Percentiles rank a stretch among this genome's conserved stretches.
These are phyloP conservation scores for Prasinococcaceae sp. DNA, from an alignment of 139 green algal species.

Conservation along the genomic window DNA sequence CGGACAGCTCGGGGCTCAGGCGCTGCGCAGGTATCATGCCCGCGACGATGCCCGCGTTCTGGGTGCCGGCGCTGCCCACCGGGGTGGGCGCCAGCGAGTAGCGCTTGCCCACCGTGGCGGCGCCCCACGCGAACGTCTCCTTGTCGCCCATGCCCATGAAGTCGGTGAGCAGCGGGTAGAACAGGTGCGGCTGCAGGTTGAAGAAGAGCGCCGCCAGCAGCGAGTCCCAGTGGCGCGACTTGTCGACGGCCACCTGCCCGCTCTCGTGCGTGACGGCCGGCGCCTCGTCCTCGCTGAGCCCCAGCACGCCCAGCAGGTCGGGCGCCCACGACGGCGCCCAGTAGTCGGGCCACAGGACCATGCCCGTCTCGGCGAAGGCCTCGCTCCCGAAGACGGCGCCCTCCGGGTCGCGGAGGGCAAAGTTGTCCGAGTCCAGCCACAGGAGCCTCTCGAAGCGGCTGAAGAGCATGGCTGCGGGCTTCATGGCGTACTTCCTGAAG, in stretches of 20 bases:
- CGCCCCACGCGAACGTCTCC: neutral
- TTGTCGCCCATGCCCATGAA: conserved; percentile 18
- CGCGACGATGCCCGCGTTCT: too few species aligned
- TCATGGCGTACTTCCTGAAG: neutral
- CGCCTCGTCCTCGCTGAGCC: neutral
- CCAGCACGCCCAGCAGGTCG: neutral
- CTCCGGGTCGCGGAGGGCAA: neutral
- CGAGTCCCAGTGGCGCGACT: neutral
- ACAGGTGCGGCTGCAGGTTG: conserved; percentile 3
- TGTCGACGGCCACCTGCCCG: conserved; percentile 6
- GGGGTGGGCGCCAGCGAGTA: neutral
- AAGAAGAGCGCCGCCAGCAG: conserved; percentile 7
- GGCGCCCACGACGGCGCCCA: neutral
- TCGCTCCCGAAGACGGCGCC: neutral
- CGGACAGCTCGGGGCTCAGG: too few species aligned
- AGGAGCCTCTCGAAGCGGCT: neutral
- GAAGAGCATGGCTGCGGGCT: conserved; percentile 1
- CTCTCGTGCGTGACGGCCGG: conserved; percentile 6
- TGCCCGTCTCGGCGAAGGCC: neutral
- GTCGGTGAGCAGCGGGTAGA: neutral
- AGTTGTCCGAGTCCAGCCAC: conserved; percentile 8
- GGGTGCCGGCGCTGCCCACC: neutral
- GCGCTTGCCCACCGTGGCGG: neutral
- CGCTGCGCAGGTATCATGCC: too few species aligned
- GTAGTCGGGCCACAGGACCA: conserved; percentile 5